Evolutionary conservation across 2,329 filamentous ascomycete species (phyloP).

Genomic region (Ophiosphaerella korrae): DNA sequence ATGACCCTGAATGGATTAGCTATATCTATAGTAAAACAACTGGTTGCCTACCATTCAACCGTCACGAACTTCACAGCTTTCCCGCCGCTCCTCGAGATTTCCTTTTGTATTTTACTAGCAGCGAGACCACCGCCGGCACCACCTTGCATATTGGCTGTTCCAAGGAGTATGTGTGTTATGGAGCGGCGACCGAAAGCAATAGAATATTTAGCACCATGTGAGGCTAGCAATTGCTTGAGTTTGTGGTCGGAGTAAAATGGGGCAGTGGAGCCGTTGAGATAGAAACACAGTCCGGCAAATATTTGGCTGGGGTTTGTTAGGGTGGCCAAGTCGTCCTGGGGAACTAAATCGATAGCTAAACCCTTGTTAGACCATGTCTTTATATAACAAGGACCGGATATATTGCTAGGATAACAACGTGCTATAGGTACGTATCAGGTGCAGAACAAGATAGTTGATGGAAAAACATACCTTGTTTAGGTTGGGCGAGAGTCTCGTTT

Average conservation of each 20-base stretch:
- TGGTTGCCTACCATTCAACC: slow-evolving; percentile 69
- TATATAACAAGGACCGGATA: not conserved
- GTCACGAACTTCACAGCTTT: slow-evolving; percentile 77
- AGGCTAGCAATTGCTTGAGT: slow-evolving; percentile 76
- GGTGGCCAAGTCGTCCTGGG: slow-evolving; percentile 1
- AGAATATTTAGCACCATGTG: slow-evolving; percentile 74
- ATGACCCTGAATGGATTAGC: slow-evolving; percentile 64
- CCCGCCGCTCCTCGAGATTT: slow-evolving; percentile 71
- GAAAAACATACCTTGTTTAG: not conserved
- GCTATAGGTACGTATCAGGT: too few species aligned
- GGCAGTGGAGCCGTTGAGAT: slow-evolving; percentile 85
- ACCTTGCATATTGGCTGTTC: slow-evolving; percentile 45
- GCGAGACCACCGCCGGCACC: slow-evolving; percentile 77
- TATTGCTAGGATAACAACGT: too few species aligned
- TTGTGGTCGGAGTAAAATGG: slow-evolving; percentile 84
- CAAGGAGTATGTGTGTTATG: slow-evolving; percentile 87
- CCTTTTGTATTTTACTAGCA: slow-evolving; percentile 78
- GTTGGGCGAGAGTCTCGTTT: not conserved
- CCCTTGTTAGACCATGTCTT: not conserved
- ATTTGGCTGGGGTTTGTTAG: slow-evolving; percentile 51
- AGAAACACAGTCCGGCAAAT: slow-evolving; percentile 75
- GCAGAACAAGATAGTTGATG: not conserved
- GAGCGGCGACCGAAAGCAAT: slow-evolving; percentile 71
- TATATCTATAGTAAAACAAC: slow-evolving; percentile 1
- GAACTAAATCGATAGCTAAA: not conserved